Evolutionary conservation across 2,329 filamentous ascomycete genomes (phyloP).

Genomic region (Neonectria hederae): DNA sequence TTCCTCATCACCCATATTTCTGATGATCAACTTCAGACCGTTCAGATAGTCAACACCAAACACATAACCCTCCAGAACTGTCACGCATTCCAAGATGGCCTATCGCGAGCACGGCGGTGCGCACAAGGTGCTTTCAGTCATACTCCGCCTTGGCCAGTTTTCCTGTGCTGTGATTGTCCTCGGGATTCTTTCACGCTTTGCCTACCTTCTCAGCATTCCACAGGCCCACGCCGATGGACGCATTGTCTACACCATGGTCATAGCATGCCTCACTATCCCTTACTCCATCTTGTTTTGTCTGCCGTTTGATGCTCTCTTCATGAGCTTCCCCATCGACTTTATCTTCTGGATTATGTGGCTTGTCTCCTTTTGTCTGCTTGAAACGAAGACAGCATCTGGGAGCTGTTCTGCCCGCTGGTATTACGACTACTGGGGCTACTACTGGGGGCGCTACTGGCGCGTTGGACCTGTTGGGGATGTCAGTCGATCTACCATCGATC

Average conservation of each 20-base stretch:
- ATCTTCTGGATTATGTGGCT: conserved; percentile 43
- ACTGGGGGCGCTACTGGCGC: conserved; percentile 37
- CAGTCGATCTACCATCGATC: conserved; percentile 16
- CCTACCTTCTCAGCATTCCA: not conserved
- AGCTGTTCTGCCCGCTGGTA: conserved; percentile 32
- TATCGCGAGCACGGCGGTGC: not conserved
- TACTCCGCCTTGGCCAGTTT: not conserved
- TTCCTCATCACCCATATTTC: not conserved
- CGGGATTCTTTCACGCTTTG: not conserved
- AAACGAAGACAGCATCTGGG: conserved; percentile 25
- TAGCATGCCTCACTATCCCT: not conserved
- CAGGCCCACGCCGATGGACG: not conserved
- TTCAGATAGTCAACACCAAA: not conserved
- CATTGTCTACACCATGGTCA: not conserved
- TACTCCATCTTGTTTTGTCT: not conserved
- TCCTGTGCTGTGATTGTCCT: not conserved
- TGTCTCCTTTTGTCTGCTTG: conserved; percentile 40
- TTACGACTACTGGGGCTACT: conserved; percentile 41
- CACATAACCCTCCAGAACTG: not conserved
- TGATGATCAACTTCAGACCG: not conserved
- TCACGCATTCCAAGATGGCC: not conserved
- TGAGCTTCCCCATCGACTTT: conserved; percentile 41
- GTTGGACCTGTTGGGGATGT: conserved; percentile 18
- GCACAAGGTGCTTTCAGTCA: not conserved
- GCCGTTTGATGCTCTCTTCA: conserved; percentile 35